Percentiles rank a stretch among this genome's conserved stretches.
Conservation (phyloP, 2,329 filamentous ascomycete species). For the Exutisphaerella laricina region DNA sequence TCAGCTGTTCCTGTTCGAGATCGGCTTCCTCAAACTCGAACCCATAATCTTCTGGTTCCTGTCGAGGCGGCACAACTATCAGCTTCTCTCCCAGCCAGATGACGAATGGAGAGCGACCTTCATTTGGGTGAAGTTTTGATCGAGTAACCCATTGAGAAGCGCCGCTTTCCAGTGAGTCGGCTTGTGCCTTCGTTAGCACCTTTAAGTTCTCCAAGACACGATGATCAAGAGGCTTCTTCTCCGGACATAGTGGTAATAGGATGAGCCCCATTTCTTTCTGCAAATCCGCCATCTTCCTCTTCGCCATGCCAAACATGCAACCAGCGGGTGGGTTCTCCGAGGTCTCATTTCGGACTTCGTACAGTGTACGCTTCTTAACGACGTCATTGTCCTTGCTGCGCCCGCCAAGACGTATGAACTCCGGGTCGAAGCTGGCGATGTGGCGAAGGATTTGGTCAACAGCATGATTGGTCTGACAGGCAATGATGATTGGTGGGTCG, state of each 20-base stretch:
- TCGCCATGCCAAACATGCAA: constrained; percentile 37
- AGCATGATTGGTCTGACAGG: constrained; percentile 87
- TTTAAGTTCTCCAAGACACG: constrained; percentile 49
- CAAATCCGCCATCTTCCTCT: constrained; percentile 40
- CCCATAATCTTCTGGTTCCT: constrained; percentile 45
- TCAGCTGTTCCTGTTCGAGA: constrained; percentile 55
- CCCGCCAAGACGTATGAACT: constrained; percentile 63
- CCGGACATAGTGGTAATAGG: constrained; percentile 40
- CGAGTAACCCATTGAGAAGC: constrained; percentile 37
- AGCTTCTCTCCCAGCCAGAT: constrained; percentile 55
- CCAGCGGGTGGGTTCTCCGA: constrained; percentile 36
- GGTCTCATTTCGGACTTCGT: constrained; percentile 48
- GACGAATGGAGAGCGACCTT: constrained; percentile 37
- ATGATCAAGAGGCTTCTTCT: constrained; percentile 47
- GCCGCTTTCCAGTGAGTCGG: constrained; percentile 53
- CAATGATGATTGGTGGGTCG: constrained; percentile 67
- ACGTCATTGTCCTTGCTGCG: constrained; percentile 58
- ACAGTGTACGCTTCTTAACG: constrained; percentile 63
- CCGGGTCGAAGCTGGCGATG: constrained; percentile 55
- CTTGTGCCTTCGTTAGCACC: constrained; percentile 59
- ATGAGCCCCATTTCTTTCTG: constrained; percentile 39
- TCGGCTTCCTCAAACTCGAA: constrained; percentile 57
- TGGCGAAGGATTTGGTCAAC: constrained; percentile 72
- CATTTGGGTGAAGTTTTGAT: constrained; percentile 18
- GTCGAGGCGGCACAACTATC: constrained; percentile 40